Percentiles rank a stretch among this genome's conserved stretches.
These are phyloP conservation scores for Xerocomus spinulosus DNA, from an alignment of 768 basidiomycete species.

Conservation along the genomic window DNA sequence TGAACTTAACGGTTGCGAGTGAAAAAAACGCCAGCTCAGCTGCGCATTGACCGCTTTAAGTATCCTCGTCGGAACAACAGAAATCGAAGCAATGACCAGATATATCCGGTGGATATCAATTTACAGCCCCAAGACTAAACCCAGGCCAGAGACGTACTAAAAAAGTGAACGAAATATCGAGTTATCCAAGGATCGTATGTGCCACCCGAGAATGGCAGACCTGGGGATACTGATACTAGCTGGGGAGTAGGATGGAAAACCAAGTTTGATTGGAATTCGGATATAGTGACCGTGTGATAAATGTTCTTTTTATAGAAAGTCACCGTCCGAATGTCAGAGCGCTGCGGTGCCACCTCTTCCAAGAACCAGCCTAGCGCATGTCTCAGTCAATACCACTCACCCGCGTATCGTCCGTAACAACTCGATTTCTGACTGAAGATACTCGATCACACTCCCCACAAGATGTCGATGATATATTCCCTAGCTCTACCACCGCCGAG, in stretches of 20 bases:
- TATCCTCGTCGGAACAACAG: not conserved
- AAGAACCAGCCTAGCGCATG: constrained; percentile 11
- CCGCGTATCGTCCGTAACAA: constrained; percentile 21
- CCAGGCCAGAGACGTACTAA: too few species aligned
- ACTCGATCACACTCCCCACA: constrained; percentile 27
- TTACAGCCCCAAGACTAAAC: too few species aligned
- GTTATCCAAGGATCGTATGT: too few species aligned
- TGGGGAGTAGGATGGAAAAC: too few species aligned
- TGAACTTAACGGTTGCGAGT: too few species aligned
- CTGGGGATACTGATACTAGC: too few species aligned
- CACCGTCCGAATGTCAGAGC: not conserved
- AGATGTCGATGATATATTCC: constrained; percentile 38
- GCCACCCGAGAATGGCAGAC: not conserved
- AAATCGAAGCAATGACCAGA: not conserved
- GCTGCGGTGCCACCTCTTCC: not conserved
- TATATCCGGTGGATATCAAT: not conserved
- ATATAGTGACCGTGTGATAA: too few species aligned
- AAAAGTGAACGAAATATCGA: too few species aligned
- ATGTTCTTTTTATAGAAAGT: constrained; percentile 1
- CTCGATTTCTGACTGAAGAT: constrained; percentile 45
- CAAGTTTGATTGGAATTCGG: too few species aligned
- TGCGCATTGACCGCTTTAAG: constrained; percentile 1
- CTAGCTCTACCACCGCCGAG: constrained; percentile 34
- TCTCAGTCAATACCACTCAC: constrained; percentile 30
- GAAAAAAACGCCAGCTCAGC: not conserved